phyloP scores from a whole-genome alignment of 208 protist genomes.

The Crithidia brevicula region DNA sequence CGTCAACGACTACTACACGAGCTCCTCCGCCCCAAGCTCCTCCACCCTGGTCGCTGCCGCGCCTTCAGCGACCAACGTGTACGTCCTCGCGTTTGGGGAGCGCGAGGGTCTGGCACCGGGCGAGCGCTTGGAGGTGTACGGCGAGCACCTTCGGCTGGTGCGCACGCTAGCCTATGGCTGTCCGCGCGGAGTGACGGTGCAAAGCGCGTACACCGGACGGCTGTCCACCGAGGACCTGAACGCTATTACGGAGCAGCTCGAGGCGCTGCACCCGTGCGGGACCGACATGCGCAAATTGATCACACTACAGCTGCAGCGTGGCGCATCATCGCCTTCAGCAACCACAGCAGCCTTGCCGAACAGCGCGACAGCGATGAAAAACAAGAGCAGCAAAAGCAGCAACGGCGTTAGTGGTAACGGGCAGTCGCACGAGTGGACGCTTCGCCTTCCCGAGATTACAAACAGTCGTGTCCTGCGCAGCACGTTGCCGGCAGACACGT shows the following conservation, averaged over 20 bases:
- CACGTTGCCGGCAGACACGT: neutral
- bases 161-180: constrained; percentile 53
- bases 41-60: constrained; percentile 47
- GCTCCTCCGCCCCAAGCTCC: constrained; percentile 31
- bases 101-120: constrained; percentile 66
- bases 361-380: neutral
- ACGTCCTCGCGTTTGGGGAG: constrained; percentile 64
- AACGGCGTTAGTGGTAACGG: neutral
- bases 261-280: constrained; percentile 22
- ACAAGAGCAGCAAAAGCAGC: neutral
- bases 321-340: neutral
- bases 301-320: constrained; percentile 1
- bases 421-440: constrained; percentile 8
- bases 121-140: constrained; percentile 75
- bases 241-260: constrained; percentile 34
- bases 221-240: constrained; percentile 27
- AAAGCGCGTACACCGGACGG: constrained; percentile 30
- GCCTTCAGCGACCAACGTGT: constrained; percentile 70
- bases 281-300: constrained; percentile 13
- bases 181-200: constrained; percentile 32
- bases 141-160: constrained; percentile 45
- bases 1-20: constrained; percentile 43
- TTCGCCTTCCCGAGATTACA: constrained; percentile 20
- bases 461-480: constrained; percentile 22
- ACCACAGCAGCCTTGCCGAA: neutral